These are phyloP conservation scores for Coprinopsis strossmayeri DNA, from an alignment of 768 basidiomycete genomes.

Conservation along the genomic window DNA sequence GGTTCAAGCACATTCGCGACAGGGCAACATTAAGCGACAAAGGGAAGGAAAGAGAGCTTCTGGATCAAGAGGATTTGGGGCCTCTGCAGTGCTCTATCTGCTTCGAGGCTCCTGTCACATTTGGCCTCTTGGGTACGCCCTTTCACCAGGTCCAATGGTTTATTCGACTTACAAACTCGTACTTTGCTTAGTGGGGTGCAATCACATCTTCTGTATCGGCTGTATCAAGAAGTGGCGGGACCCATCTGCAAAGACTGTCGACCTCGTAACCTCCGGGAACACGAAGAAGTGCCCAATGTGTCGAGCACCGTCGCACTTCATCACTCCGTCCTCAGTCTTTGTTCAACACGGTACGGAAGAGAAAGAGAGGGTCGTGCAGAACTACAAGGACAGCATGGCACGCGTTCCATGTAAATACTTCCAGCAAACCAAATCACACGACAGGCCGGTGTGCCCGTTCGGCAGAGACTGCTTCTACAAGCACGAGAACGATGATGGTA, in stretches of 20 bases:
- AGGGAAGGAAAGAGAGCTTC: slow-evolving; percentile 7
- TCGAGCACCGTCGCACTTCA: slow-evolving; percentile 56
- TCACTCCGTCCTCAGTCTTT: slow-evolving; percentile 70
- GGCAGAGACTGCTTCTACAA: slow-evolving; percentile 79
- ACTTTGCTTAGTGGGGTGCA: slow-evolving; percentile 50
- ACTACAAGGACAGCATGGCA: slow-evolving; percentile 71
- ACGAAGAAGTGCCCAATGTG: slow-evolving; percentile 80
- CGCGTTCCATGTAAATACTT: slow-evolving; percentile 71
- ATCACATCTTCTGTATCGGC: slow-evolving; percentile 73
- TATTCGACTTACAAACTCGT: not conserved
- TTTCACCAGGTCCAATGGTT: not conserved
- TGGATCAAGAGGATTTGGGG: slow-evolving; percentile 35
- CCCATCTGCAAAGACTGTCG: slow-evolving; percentile 43
- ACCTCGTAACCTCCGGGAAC: slow-evolving; percentile 47
- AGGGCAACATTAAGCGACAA: slow-evolving; percentile 17
- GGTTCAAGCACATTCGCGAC: slow-evolving; percentile 65
- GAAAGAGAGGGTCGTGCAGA: slow-evolving; percentile 44
- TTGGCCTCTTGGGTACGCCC: slow-evolving; percentile 57
- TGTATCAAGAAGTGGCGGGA: slow-evolving; percentile 80
- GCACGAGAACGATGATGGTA: slow-evolving; percentile 63
- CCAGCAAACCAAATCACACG: slow-evolving; percentile 35
- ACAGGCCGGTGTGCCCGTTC: slow-evolving; percentile 63
- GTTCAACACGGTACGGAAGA: slow-evolving; percentile 45
- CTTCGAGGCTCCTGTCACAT: slow-evolving; percentile 63
- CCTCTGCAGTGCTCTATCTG: slow-evolving; percentile 56